Evolutionary conservation across 1,284 basidiomycete genomes (phyloP), one percentile per base, ranked within the genome.

Genomic region (Microbotryomycetes sp.): DNA sequence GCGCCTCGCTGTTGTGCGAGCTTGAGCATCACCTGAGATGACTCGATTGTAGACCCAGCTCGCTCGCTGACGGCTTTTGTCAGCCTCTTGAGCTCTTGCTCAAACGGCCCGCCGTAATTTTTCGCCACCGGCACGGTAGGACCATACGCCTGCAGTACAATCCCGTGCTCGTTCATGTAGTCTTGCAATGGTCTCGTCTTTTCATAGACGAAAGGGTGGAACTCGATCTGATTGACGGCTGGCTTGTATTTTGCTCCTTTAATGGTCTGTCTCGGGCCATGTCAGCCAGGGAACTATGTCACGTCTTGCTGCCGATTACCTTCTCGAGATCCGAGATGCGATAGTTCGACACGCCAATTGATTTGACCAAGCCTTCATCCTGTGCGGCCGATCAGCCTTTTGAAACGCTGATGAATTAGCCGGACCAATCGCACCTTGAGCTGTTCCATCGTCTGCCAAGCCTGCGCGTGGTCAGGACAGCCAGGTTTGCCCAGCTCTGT

Each of bases 261-360:
- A 28, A 88, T 71, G 45, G 91, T 76, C 55, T 41, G 18, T 11
- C 11, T 11, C 11, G 18, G 35, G 35, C 9, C 18, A 11, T 9
- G 18, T 18, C 35, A 9, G 35, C 18, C 35, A 41, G 35, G 11
- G 35, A 11, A 18, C 35, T 41, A 18, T 18, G 18, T 11, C 18
- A 41, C 18, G 35, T 41, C 18, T 41, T 9, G 18, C 18, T 41
- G 11, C 18, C 11, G 18, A 9, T 9, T 9, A 41, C 35, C 35
- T 81, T 81, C 62, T 84, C 75, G 48, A 92, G 75, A 67, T 91
- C 81, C 61, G 82, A 76, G 21, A 85, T 79, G 18, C 79, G 80
- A 75, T 86, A 91, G 77, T 93, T 93, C 57, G 85, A 88, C 16
- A 94, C 88, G 1, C 91, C 91, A 61, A 93, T 88, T 46, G 83